Evolutionary conservation across 148 eudicot genomes (phyloP), one percentile per base, ranked within the genome.

Genomic region (Chenopodium formosanum): DNA sequence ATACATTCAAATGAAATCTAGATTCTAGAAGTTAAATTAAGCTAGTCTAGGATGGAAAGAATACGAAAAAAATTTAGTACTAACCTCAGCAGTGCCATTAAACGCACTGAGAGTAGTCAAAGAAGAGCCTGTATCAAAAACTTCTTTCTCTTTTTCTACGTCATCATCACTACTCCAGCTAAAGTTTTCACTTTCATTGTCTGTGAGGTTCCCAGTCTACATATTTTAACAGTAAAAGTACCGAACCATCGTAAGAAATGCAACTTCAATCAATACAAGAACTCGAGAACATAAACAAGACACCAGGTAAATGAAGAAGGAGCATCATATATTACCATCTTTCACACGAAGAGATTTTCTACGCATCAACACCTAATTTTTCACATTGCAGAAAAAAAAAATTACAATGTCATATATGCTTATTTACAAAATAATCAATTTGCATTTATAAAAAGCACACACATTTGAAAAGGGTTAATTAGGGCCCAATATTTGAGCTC

Each of bases 161-260:
- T 92, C 98, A 74, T 94, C 96, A n/a, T 94, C 96, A 65, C 88
- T 91, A 80, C 73, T 87, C 94, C 98, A 94, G 77, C 91, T 91
- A 74, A 87, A 74, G 78, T 85, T 83, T 22, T 75, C 86, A 82
- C 86, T 81, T 12, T 83, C 93, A 34, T 84, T 85, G 52, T 85
- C 93, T 58, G 91, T 85, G 22, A 69, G 79, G 84, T 82, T 84
- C 73, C 80, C 90, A 68, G 84, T 91, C 95, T 90, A 78, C 71
- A 66, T 4, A 78, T 11, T 23, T 22, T 8, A 62, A 63, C 70
- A 31, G 7, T 16, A 29, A 20, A 56, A 19, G 19, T 80, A 32
- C 22, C 53, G 40, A 60, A 60, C 16, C 48, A 23, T 8, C 6
- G 71, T 40, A 10, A 79, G 29, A 20, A 7, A 17, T 17, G 22